Conservation (phyloP, 2,329 filamentous ascomycete genomes). For the Pseudogymnoascus verrucosus region DNA sequence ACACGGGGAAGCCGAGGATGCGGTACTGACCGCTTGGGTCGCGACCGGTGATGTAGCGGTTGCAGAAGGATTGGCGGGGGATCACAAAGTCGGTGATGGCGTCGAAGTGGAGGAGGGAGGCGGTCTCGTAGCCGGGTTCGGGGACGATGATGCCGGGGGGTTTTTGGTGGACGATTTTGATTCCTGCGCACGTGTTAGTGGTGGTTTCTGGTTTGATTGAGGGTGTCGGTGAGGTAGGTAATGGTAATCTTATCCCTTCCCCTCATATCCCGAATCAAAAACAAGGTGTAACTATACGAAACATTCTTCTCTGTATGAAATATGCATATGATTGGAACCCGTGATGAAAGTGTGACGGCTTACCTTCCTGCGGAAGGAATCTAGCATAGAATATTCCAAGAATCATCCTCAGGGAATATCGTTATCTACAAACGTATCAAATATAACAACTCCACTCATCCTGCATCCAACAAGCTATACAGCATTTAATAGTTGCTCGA, state of each 20-base stretch:
- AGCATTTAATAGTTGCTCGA: background rate
- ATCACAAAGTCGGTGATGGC: conserved; percentile 89
- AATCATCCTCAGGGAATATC: conserved; percentile 41
- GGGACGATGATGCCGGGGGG: conserved; percentile 54
- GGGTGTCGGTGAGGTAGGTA: background rate
- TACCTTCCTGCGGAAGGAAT: conserved; percentile 59
- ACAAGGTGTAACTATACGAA: background rate
- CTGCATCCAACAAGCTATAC: background rate
- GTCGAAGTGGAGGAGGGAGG: conserved; percentile 74
- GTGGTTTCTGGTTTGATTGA: background rate
- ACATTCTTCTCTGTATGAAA: background rate
- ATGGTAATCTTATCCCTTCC: background rate
- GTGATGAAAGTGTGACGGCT: conserved; percentile 11
- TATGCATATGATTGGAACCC: background rate
- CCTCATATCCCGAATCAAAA: background rate
- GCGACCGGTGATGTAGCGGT: conserved; percentile 75
- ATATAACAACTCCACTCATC: background rate
- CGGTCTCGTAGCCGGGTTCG: conserved; percentile 38
- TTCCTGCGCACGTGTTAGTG: conserved; percentile 35
- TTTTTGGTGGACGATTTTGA: conserved; percentile 55
- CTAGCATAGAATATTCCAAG: conserved; percentile 64
- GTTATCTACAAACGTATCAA: conserved; percentile 1
- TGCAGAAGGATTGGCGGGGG: conserved; percentile 89
- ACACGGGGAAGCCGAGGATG: conserved; percentile 82
- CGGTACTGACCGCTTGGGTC: conserved; percentile 62